A percentile compares a stretch with the other conserved stretches of the same genome.
These are phyloP conservation scores for Inga oerstediana DNA, from an alignment of 306 rosid genomes.

Conservation along the genomic window DNA sequence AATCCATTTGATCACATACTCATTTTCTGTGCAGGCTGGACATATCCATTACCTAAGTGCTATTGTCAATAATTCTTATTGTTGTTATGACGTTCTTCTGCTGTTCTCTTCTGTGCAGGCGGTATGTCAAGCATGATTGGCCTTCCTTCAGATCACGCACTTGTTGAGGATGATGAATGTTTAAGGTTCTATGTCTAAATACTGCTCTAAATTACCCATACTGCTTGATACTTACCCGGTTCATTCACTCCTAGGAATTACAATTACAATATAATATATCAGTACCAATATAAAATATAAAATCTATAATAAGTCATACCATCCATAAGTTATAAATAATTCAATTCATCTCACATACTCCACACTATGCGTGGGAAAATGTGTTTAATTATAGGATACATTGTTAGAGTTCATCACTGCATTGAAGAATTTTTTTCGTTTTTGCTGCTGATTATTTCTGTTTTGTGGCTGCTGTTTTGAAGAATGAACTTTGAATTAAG, in stretches of 20 bases:
- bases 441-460: background rate
- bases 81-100: slow-evolving; percentile 20
- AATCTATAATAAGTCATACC: background rate
- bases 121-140: slow-evolving; percentile 89
- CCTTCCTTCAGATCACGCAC: slow-evolving; percentile 95
- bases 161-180: slow-evolving; percentile 84
- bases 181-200: slow-evolving; percentile 58
- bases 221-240: background rate
- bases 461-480: background rate
- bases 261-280: background rate
- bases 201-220: slow-evolving; percentile 28
- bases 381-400: background rate
- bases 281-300: background rate
- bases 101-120: slow-evolving; percentile 49
- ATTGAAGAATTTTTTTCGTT: background rate
- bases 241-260: slow-evolving; percentile 27
- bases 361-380: background rate
- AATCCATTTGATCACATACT: slow-evolving; percentile 10
- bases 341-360: background rate
- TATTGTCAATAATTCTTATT: slow-evolving; percentile 4
- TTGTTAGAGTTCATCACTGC: background rate
- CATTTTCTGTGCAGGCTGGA: background rate
- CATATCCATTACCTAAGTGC: slow-evolving; percentile 5
- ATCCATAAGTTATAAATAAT: background rate
- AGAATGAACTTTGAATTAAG: background rate